Base-by-base conservation (phyloP, 73 alveolate species). In the Durusdinium trenchii region DNA sequence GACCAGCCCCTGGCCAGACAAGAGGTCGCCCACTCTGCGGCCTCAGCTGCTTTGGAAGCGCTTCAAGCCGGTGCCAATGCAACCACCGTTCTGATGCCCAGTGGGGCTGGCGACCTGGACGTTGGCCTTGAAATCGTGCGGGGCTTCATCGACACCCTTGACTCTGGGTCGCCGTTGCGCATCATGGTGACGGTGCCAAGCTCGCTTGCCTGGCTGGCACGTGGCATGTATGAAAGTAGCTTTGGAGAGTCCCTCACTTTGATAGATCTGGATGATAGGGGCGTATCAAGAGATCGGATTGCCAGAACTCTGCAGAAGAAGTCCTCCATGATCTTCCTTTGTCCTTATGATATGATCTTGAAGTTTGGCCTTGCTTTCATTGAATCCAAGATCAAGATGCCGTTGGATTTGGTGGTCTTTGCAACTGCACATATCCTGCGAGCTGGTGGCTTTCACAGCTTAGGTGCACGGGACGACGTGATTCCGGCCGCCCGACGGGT, bases 101-200 rank as follows among this genome's bases (percentile, higher is more conserved):
- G 98, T 91, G 98, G 98, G 26, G 98, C 89, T 18, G 98, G 98
- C 7, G 98, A 91, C 52, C 75, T 91, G 60, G 90, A 91, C n/a
- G 78, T 91, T 35, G 57, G 90, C 54, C 60, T 71, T 75, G 69
- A 47, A n/a, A 36, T 71, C 7, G 61, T 91, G 73, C 51, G 36
- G 52, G 36, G 57, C 26, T 91, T 71, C 40, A 35, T 90, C 12
- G 89, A n/a, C 46, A n/a, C 51, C 78, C n/a, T 75, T 10, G 60
- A 46, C 50, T 7, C 40, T 40, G 35, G 32, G n/a, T 60, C 98
- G 1, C 38, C 32, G 36, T 67, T 50, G 30, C 98, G 98, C 20
- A 45, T 78, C 5, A 89, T 54, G 4, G 50, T 91, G 0, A 60
- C 98, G 16, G 28, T 91, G 50, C 98, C 98, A 14, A 50, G 67